Evolutionary conservation across 192 early-diverging fungal genomes (phyloP).

Genomic region (Ambispora gerdemannii): DNA sequence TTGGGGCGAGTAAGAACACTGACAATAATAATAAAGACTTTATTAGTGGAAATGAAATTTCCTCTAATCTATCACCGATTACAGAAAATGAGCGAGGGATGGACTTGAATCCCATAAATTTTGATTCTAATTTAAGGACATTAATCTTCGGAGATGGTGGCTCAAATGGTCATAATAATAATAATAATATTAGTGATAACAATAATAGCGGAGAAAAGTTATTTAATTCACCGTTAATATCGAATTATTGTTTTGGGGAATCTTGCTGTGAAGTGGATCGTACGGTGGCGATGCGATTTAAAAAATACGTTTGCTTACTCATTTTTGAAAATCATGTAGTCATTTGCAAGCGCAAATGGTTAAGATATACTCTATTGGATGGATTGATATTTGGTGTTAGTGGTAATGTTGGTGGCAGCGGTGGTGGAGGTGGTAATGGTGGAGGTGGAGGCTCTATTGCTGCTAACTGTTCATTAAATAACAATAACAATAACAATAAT

Average conservation of each 20-base stretch:
- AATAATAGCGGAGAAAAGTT: constrained; percentile 1
- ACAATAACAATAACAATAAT: not conserved
- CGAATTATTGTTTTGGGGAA: constrained; percentile 65
- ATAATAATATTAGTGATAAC: no score
- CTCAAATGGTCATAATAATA: no score
- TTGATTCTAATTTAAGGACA: constrained; percentile 52
- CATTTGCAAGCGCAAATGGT: constrained; percentile 66
- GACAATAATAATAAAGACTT: constrained; percentile 25
- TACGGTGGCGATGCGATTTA: constrained; percentile 55
- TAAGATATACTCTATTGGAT: constrained; percentile 40
- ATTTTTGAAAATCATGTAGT: constrained; percentile 65
- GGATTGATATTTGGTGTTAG: constrained; percentile 35
- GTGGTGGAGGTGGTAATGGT: constrained; percentile 3
- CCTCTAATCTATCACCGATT: constrained; percentile 30
- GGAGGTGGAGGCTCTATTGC: not conserved
- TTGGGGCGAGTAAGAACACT: no score
- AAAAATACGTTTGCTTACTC: constrained; percentile 59
- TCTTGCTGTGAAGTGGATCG: constrained; percentile 63
- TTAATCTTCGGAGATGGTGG: constrained; percentile 52
- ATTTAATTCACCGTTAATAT: constrained; percentile 43
- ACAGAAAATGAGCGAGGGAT: constrained; percentile 45
- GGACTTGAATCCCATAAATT: constrained; percentile 53
- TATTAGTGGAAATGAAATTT: constrained; percentile 18
- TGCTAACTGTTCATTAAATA: not conserved
- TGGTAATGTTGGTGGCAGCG: not conserved